phyloP scores from a whole-genome alignment of 805 yeast genomes.

The Hanseniaspora meyeri region DNA sequence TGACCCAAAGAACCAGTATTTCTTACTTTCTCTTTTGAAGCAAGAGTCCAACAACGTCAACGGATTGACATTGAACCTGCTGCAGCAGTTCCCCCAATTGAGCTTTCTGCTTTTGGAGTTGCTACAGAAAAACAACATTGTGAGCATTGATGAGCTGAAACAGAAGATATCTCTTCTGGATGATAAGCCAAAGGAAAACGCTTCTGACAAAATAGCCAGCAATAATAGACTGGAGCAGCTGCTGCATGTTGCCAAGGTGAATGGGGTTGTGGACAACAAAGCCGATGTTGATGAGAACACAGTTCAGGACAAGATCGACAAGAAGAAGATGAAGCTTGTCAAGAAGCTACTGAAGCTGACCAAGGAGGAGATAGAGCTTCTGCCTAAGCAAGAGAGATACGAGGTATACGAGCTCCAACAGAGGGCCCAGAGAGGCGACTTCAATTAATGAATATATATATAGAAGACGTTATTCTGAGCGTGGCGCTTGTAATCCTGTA shows the following conservation, averaged over 20 bases:
- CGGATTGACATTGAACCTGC: slow-evolving; percentile 17
- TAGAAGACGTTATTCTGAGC: background rate
- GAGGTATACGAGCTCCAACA: slow-evolving; percentile 29
- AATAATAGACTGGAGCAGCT: slow-evolving; percentile 13
- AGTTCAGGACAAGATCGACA: slow-evolving; percentile 18
- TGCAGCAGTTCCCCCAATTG: slow-evolving; percentile 53
- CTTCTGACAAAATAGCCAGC: slow-evolving; percentile 19
- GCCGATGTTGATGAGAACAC: background rate
- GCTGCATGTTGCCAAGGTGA: slow-evolving; percentile 16
- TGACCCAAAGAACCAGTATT: slow-evolving; percentile 20
- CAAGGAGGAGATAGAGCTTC: slow-evolving; percentile 37
- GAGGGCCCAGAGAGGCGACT: slow-evolving; percentile 28
- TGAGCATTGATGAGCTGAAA: slow-evolving; percentile 27
- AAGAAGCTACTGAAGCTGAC: slow-evolving; percentile 40
- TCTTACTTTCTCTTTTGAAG: slow-evolving; percentile 7
- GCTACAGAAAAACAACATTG: slow-evolving; percentile 32
- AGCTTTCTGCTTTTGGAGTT: slow-evolving; percentile 72
- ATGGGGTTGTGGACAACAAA: slow-evolving; percentile 10
- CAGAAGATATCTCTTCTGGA: slow-evolving; percentile 28
- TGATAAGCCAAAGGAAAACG: slow-evolving; percentile 21
- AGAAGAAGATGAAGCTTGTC: slow-evolving; percentile 36
- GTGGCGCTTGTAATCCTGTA: too few species aligned
- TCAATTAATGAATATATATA: slow-evolving; percentile 16
- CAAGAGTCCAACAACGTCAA: slow-evolving; percentile 12
- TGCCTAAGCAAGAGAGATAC: slow-evolving; percentile 42